Conservation (phyloP, 2,329 filamentous ascomycete species). For the Bipolaris zeicola region DNA sequence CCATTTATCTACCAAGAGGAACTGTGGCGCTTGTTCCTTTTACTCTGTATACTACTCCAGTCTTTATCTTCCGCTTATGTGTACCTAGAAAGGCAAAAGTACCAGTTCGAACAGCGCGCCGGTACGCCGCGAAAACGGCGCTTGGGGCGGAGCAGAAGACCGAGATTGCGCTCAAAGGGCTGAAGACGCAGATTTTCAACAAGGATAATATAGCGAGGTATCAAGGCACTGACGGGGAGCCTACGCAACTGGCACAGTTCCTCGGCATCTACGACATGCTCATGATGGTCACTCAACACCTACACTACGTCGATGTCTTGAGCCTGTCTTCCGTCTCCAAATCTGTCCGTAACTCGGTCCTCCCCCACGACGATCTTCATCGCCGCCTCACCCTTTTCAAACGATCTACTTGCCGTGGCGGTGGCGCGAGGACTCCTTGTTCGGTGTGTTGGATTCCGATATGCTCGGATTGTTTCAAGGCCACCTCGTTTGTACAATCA, state of each 20-base stretch:
- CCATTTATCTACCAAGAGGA: slow-evolving; percentile 2
- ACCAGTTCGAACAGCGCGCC: slow-evolving; percentile 22
- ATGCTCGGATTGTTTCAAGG: slow-evolving; percentile 24
- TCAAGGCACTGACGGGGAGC: slow-evolving; percentile 2
- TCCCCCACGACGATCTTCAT: slow-evolving; percentile 26
- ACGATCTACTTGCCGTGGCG: slow-evolving; percentile 26
- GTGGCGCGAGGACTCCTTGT: slow-evolving; percentile 16
- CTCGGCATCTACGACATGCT: slow-evolving; percentile 40
- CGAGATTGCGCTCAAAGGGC: slow-evolving; percentile 16
- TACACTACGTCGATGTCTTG: slow-evolving; percentile 36
- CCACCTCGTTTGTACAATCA: slow-evolving; percentile 13
- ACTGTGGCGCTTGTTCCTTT: background rate
- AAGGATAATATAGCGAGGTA: slow-evolving; percentile 2
- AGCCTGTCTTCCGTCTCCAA: slow-evolving; percentile 34
- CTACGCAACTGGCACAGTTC: slow-evolving; percentile 29
- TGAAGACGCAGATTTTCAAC: slow-evolving; percentile 8
- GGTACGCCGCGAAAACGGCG: slow-evolving; percentile 22
- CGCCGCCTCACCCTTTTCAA: slow-evolving; percentile 24
- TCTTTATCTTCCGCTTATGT: slow-evolving; percentile 22
- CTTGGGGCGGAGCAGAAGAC: slow-evolving; percentile 18
- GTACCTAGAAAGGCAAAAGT: slow-evolving; percentile 25
- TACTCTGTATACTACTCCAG: slow-evolving; percentile 13
- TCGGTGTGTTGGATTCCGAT: slow-evolving; percentile 32
- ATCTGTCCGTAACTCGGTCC: slow-evolving; percentile 29
- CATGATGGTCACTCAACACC: slow-evolving; percentile 29